Percentiles rank a stretch among this genome's conserved stretches.
These are phyloP conservation scores for Podospora pseudocomata DNA, from an alignment of 495 filamentous ascomycete species.

Conservation along the genomic window DNA sequence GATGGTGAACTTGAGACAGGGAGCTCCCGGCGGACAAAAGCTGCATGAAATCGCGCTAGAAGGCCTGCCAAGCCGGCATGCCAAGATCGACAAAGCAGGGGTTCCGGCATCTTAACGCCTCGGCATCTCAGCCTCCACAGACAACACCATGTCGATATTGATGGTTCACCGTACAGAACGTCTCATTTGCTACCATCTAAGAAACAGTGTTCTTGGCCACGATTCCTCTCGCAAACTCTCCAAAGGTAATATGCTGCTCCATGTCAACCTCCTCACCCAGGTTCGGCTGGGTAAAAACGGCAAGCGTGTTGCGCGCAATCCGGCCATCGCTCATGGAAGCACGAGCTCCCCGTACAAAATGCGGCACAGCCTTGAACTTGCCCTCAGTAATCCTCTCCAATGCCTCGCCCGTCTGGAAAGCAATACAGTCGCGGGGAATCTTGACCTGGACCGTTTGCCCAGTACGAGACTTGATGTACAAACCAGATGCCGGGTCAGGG, in stretches of 20 bases:
- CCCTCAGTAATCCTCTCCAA: slow-evolving; percentile 84
- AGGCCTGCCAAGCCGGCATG: neutral
- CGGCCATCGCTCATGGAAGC: slow-evolving; percentile 41
- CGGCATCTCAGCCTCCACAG: slow-evolving; percentile 10
- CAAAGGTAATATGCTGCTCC: slow-evolving; percentile 70
- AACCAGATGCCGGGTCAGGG: slow-evolving; percentile 77
- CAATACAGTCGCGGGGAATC: slow-evolving; percentile 86
- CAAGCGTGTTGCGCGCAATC: slow-evolving; percentile 87
- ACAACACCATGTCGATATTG: neutral
- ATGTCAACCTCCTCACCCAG: slow-evolving; percentile 78
- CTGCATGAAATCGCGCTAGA: slow-evolving; percentile 10
- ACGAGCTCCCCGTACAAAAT: slow-evolving; percentile 80
- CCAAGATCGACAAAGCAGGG: neutral
- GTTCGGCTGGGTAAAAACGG: slow-evolving; percentile 97
- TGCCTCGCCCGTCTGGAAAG: slow-evolving; percentile 94
- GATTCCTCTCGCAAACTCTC: slow-evolving; percentile 79
- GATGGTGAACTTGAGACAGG: neutral
- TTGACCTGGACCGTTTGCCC: slow-evolving; percentile 77
- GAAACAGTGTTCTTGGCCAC: slow-evolving; percentile 71
- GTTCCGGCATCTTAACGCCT: slow-evolving; percentile 1
- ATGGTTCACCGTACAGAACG: neutral
- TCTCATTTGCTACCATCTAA: slow-evolving; percentile 11
- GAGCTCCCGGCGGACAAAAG: neutral
- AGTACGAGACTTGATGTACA: slow-evolving; percentile 86
- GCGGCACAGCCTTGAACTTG: slow-evolving; percentile 88